Conservation (phyloP, 139 green algal species). For the Coelastrella sp. region DNA sequence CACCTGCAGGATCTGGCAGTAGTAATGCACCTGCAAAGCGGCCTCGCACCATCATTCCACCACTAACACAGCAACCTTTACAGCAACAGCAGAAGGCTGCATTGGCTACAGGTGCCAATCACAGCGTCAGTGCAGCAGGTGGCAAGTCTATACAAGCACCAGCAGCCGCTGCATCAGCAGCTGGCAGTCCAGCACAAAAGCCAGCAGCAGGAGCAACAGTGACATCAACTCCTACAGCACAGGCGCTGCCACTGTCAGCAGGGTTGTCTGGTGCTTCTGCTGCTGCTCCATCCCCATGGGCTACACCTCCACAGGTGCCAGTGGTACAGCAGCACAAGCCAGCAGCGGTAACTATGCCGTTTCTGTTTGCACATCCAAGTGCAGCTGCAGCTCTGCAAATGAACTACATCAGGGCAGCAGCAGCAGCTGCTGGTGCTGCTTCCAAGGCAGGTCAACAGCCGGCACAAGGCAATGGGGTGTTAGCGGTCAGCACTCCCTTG, state of each 20-base stretch:
- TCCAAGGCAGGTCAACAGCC: background rate
- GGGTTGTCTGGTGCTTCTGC: background rate
- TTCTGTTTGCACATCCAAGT: background rate
- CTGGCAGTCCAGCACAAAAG: background rate
- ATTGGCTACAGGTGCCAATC: background rate
- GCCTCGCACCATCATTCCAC: background rate
- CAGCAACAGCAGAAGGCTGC: constrained; percentile 6
- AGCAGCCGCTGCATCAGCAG: background rate
- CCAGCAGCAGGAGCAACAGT: background rate
- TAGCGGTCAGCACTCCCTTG: no score
- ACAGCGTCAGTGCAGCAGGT: background rate
- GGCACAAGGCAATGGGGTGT: no score
- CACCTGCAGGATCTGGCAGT: background rate
- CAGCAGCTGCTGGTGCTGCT: background rate
- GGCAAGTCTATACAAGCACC: background rate
- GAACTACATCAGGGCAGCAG: constrained; percentile 5
- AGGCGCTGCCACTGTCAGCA: no score
- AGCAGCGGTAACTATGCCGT: background rate
- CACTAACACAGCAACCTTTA: background rate
- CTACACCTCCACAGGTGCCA: no score
- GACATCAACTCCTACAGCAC: background rate
- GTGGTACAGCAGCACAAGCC: background rate
- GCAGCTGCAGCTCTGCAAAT: constrained; percentile 5
- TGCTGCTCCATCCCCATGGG: no score
- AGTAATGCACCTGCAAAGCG: constrained; percentile 30